Evolutionary conservation across 441 rosid species (phyloP), one percentile per base, ranked within the genome.

Genomic region (Theobroma grandiflorum): DNA sequence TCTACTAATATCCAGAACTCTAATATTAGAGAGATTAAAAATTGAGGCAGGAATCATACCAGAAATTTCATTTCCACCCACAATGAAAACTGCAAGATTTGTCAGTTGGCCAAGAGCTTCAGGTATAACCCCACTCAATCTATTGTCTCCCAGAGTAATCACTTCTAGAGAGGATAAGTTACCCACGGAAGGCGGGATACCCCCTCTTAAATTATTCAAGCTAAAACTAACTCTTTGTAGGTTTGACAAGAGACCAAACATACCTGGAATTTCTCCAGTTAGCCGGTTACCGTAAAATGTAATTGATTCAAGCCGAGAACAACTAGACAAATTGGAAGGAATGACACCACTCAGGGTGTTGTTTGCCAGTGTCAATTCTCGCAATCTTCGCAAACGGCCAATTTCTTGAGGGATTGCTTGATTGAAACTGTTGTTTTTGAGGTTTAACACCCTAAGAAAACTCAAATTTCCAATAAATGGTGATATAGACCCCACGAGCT

Each of bases 371-470:
- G 0, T 0, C 2, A 83, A 6, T 15, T 0, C 20, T 31, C 35
- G 12, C n/a, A 85, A 31, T 63, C 79, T 76, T 2, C n/a, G 7
- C 31, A 85, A 16, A 8, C 66, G 73, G 2, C 86, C 88, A 1
- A 85, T 31, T 72, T 83, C 84, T 2, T 8, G 57, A 3, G 85
- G 87, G 63, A 84, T 82, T 15, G 6, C 31, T 2, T 79, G 58
- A 16, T 0, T 8, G 62, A 84, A 73, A 37, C n/a, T 57, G 61
- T 84, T 84, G 66, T 47, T 49, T 9, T 4, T 18, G 0, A 82
- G 81, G 10, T 47, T 15, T 20, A 84, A 35, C 10, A 11, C 37
- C 57, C 2, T 15, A 14, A 67, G 74, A 45, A 72, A 84, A 52
- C 80, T 75, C 47, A 84, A 31, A 26, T 84, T 84, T 35, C 87